Evolutionary conservation across 306 rosid species (phyloP).

Genomic region (Malus asiatica): DNA sequence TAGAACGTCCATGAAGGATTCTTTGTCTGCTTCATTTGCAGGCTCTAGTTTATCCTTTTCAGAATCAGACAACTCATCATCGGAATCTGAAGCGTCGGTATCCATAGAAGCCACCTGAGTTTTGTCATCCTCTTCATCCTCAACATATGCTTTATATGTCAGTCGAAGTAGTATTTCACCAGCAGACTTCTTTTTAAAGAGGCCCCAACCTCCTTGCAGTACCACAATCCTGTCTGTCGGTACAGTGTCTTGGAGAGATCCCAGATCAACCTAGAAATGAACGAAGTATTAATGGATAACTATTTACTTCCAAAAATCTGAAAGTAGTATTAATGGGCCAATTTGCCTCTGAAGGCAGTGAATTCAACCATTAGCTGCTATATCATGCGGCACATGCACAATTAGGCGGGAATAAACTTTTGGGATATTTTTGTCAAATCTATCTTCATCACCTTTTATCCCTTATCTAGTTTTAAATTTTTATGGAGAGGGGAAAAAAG

Average conservation of each 20-base stretch:
- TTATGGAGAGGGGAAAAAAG: neutral
- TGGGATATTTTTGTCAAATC: neutral
- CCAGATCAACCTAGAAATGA: conserved; percentile 68
- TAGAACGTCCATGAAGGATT: conserved; percentile 89
- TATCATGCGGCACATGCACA: neutral
- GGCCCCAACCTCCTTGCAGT: conserved; percentile 75
- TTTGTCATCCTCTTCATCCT: conserved; percentile 96
- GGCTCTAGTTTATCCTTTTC: conserved; percentile 35
- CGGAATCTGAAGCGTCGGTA: conserved; percentile 70
- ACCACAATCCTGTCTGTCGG: conserved; percentile 92
- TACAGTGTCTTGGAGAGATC: conserved; percentile 90
- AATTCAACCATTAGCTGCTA: neutral
- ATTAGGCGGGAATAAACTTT: neutral
- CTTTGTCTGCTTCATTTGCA: conserved; percentile 41
- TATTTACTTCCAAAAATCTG: neutral
- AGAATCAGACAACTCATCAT: conserved; percentile 74
- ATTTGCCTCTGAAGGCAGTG: neutral
- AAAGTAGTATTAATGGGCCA: neutral
- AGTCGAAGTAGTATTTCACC: conserved; percentile 90
- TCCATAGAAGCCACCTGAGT: conserved; percentile 34
- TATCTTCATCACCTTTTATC: neutral
- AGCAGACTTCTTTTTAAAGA: conserved; percentile 59
- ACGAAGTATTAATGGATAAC: neutral
- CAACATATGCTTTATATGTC: conserved; percentile 96
- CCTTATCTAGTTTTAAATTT: neutral